A percentile compares a stretch with the other conserved stretches of the same genome.
Conservation (phyloP, 2,329 filamentous ascomycete genomes). For the Malbranchea zuffiana region DNA sequence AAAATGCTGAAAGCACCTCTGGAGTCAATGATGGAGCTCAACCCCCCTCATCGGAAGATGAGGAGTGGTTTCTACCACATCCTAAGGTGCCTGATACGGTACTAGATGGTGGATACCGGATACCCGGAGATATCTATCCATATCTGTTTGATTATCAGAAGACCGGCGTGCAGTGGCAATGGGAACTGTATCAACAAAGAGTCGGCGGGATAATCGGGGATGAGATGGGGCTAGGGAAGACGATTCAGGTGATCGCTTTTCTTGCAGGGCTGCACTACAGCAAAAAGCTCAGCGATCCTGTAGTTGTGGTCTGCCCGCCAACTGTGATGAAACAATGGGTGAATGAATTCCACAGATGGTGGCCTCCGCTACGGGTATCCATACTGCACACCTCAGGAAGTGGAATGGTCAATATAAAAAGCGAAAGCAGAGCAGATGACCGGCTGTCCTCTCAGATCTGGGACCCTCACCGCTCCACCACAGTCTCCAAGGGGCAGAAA, state of each 20-base stretch:
- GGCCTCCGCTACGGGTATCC: slow-evolving; percentile 93
- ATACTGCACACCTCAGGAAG: slow-evolving; percentile 93
- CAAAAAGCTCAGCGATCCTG: slow-evolving; percentile 67
- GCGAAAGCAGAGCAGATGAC: slow-evolving; percentile 52
- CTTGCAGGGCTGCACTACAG: slow-evolving; percentile 88
- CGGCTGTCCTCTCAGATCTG: slow-evolving; percentile 49
- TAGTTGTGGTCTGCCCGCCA: slow-evolving; percentile 85
- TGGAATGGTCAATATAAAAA: slow-evolving; percentile 75
- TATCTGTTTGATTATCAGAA: slow-evolving; percentile 95
- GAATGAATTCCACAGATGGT: slow-evolving; percentile 97
- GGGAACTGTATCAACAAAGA: slow-evolving; percentile 77
- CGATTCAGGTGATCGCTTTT: slow-evolving; percentile 69
- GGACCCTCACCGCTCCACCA: slow-evolving; percentile 33
- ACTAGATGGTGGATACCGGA: slow-evolving; percentile 62
- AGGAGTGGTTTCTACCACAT: slow-evolving; percentile 77
- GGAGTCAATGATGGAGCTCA: slow-evolving; percentile 17
- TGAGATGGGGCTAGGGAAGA: slow-evolving; percentile 98
- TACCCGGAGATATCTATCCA: slow-evolving; percentile 87
- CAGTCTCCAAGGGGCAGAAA: slow-evolving; percentile 45
- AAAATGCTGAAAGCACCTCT: slow-evolving; percentile 25
- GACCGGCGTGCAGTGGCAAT: slow-evolving; percentile 91
- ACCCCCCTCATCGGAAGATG: slow-evolving; percentile 17
- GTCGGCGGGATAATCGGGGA: slow-evolving; percentile 93
- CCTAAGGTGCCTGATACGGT: slow-evolving; percentile 67
- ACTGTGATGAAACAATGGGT: slow-evolving; percentile 97